Conservation (phyloP, 202 grass and related monocot species). For the Dendrocalamus latiflorus region DNA sequence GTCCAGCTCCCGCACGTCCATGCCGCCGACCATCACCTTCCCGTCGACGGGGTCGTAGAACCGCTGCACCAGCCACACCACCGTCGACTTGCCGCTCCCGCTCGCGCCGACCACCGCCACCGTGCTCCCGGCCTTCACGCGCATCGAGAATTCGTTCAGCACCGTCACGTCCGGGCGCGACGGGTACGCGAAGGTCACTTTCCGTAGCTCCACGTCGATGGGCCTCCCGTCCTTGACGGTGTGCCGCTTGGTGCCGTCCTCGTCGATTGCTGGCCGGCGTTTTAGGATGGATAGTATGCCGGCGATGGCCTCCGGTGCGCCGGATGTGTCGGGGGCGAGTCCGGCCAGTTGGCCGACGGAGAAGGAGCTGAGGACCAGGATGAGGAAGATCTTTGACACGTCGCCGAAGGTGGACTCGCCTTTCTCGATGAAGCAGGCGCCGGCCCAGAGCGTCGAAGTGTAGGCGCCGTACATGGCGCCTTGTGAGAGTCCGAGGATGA, state of each 20-base stretch:
- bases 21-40: conserved; percentile 43
- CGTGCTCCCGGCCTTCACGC: conserved; percentile 40
- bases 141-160: conserved; percentile 36
- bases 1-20: conserved; percentile 49
- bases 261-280: conserved; percentile 18
- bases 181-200: conserved; percentile 52
- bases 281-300: conserved; percentile 35
- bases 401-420: conserved; percentile 33
- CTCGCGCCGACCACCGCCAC: conserved; percentile 49
- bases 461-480: conserved; percentile 55
- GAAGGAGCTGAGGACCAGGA: conserved; percentile 64
- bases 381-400: conserved; percentile 66
- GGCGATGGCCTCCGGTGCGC: conserved; percentile 31
- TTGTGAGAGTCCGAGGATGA: conserved; percentile 47
- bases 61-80: conserved; percentile 70
- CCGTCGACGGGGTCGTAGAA: too few relatives aligned
- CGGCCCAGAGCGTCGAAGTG: conserved; percentile 48
- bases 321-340: conserved; percentile 45
- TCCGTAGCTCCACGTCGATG: conserved; percentile 49
- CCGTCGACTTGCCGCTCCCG: conserved; percentile 69
- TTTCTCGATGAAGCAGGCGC: conserved; percentile 27
- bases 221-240: conserved; percentile 29
- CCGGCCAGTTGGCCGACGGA: conserved; percentile 54
- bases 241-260: neutral
- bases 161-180: conserved; percentile 33